Evolutionary conservation across 2,329 filamentous ascomycete genomes (phyloP).

Genomic region (Cadophora sp.): DNA sequence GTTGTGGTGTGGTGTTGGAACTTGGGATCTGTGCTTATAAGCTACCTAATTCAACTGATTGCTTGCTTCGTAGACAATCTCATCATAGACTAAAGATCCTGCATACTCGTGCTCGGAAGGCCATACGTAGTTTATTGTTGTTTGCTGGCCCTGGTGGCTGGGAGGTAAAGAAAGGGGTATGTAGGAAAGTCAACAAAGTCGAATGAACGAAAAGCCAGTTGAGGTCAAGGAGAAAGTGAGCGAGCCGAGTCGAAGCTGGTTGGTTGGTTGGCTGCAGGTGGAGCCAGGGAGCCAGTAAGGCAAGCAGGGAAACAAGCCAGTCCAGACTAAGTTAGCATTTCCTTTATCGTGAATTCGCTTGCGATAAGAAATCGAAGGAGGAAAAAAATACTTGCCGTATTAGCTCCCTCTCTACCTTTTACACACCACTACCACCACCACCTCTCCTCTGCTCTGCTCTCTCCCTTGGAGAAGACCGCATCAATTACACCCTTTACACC

Average conservation of each 20-base stretch:
- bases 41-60: no score
- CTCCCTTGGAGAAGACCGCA: background rate
- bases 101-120: no score
- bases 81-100: no score
- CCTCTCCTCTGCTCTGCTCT: background rate
- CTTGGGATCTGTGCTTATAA: no score
- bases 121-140: no score
- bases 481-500: background rate
- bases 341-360: conserved; percentile 4
- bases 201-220: background rate
- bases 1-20: no score
- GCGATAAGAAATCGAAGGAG: background rate
- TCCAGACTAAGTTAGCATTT: background rate
- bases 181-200: conserved; percentile 3
- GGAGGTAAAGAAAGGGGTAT: background rate
- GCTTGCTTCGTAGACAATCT: no score
- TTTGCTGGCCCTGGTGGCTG: no score
- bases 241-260: no score
- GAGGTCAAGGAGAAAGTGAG: no score
- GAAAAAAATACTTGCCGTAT: background rate
- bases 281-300: no score
- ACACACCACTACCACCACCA: background rate
- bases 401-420: background rate
- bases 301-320: background rate
- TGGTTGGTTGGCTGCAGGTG: no score